phyloP scores from a whole-genome alignment of 2,329 filamentous ascomycete genomes.

The Graphium sp. region DNA sequence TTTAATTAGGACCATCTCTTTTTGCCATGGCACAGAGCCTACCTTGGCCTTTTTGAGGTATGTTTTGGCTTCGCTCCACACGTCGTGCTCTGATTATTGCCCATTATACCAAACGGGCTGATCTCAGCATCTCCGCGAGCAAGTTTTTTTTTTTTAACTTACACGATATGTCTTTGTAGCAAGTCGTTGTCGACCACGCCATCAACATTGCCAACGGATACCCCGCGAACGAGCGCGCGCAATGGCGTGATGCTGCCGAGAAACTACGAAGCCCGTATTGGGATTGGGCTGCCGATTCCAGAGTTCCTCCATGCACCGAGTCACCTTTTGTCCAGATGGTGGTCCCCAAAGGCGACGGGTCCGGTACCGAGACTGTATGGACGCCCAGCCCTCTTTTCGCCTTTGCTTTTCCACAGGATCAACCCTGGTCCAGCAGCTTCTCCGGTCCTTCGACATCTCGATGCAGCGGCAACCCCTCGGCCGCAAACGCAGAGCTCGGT shows the following conservation, averaged over 20 bases:
- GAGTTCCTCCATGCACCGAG: constrained; percentile 23
- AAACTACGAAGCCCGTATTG: constrained; percentile 31
- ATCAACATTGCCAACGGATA: constrained; percentile 27
- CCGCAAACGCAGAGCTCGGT: constrained; percentile 18
- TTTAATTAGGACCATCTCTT: constrained; percentile 26
- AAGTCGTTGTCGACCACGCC: constrained; percentile 29
- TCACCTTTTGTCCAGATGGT: constrained; percentile 1
- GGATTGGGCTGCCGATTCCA: constrained; percentile 30
- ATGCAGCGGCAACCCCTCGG: constrained; percentile 17
- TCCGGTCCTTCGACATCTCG: no score
- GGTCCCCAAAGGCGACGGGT: constrained; percentile 8
- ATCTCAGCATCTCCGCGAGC: background rate
- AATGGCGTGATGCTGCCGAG: constrained; percentile 26
- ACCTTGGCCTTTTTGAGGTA: constrained; percentile 36
- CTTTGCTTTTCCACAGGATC: background rate
- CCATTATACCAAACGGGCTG: no score
- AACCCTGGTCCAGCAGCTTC: background rate
- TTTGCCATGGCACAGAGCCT: constrained; percentile 38
- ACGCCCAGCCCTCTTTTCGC: constrained; percentile 1
- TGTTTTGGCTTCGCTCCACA: constrained; percentile 2
- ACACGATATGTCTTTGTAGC: constrained; percentile 16
- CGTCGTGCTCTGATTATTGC: constrained; percentile 3
- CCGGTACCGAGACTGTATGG: no score
- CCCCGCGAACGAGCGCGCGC: constrained; percentile 12
- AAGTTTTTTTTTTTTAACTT: background rate